Evolutionary conservation across 2,329 filamentous ascomycete species (phyloP).

Genomic region (Colletotrichum musicola): DNA sequence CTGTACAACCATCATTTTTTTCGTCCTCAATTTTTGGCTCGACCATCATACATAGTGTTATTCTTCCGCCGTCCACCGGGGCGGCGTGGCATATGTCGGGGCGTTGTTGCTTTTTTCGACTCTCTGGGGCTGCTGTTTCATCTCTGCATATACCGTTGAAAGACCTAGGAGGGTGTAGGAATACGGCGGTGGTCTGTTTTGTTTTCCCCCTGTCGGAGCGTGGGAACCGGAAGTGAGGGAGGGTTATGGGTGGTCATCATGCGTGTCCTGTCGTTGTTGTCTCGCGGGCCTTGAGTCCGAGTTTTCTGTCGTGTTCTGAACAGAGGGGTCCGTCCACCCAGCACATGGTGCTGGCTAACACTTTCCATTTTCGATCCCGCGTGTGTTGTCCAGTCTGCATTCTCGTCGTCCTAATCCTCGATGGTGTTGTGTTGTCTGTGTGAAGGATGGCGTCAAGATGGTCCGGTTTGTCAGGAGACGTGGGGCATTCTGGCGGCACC

Average conservation of each 20-base stretch:
- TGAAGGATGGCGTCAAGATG: too few species aligned
- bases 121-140: constrained; percentile 8
- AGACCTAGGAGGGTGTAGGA: constrained; percentile 23
- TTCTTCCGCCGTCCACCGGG: constrained; percentile 4
- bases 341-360: constrained; percentile 3
- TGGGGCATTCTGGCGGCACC: too few species aligned
- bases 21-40: neutral
- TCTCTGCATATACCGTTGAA: constrained; percentile 21
- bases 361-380: constrained; percentile 2
- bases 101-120: constrained; percentile 20
- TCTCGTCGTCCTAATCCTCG: too few species aligned
- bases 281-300: constrained; percentile 2
- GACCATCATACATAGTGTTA: constrained; percentile 29
- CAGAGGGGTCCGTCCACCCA: constrained; percentile 19
- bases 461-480: too few species aligned
- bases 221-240: constrained; percentile 6
- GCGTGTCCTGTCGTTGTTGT: constrained; percentile 16
- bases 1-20: constrained; percentile 35
- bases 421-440: too few species aligned
- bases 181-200: constrained; percentile 13
- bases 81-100: constrained; percentile 26
- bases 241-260: constrained; percentile 19
- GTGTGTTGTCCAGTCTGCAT: neutral
- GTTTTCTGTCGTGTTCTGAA: constrained; percentile 13
- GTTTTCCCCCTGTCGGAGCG: neutral